Evolutionary conservation across 2,329 filamentous ascomycete genomes (phyloP).

Genomic region (Pseudonectria buxi): DNA sequence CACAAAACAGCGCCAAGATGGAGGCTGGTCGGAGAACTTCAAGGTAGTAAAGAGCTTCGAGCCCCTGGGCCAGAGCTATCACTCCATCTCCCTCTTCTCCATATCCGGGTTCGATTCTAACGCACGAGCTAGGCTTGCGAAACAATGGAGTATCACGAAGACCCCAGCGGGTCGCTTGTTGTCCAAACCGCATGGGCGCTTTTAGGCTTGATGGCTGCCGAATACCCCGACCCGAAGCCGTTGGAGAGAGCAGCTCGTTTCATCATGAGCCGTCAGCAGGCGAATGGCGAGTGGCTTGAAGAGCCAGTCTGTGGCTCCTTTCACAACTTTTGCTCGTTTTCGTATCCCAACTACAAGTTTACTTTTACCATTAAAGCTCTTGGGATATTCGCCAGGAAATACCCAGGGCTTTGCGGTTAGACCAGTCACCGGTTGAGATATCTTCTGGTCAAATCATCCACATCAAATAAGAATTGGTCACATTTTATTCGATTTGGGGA

Average conservation of each 20-base stretch:
- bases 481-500: no score
- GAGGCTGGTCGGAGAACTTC: constrained; percentile 96
- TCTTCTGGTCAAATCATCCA: no score
- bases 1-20: constrained; percentile 77
- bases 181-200: constrained; percentile 92
- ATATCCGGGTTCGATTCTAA: constrained; percentile 8
- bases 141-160: constrained; percentile 66
- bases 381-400: constrained; percentile 75
- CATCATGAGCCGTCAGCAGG: constrained; percentile 77
- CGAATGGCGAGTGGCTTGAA: constrained; percentile 90
- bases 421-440: no score
- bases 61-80: no score
- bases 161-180: constrained; percentile 71
- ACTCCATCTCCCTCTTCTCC: constrained; percentile 12
- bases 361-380: constrained; percentile 90
- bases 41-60: no score
- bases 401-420: constrained; percentile 63
- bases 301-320: constrained; percentile 97
- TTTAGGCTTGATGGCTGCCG: constrained; percentile 74
- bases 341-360: constrained; percentile 98
- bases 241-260: constrained; percentile 69
- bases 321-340: constrained; percentile 99
- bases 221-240: constrained; percentile 67
- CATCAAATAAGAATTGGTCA: no score
- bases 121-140: constrained; percentile 61